phyloP scores from a whole-genome alignment of 768 basidiomycete species.

The Russula sp. region DNA sequence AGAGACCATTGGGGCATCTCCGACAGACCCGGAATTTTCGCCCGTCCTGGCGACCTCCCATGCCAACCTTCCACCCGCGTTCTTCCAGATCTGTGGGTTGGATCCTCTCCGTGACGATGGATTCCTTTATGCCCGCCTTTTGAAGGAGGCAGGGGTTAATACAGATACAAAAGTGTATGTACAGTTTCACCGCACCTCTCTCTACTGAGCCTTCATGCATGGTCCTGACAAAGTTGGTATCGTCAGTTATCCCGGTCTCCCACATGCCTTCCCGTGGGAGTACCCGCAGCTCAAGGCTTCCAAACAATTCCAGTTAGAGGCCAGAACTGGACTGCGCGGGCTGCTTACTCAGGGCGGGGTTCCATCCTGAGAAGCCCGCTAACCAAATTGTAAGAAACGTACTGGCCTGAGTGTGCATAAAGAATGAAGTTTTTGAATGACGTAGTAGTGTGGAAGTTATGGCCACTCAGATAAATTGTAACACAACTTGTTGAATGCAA shows the following conservation, averaged over 20 bases:
- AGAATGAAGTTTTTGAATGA: background rate
- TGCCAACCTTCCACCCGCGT: background rate
- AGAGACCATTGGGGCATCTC: background rate
- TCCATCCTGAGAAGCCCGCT: background rate
- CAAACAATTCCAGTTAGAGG: background rate
- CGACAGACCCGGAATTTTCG: background rate
- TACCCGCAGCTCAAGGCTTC: background rate
- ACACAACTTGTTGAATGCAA: background rate
- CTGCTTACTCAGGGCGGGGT: background rate
- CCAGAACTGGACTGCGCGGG: background rate
- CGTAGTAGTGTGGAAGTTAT: background rate
- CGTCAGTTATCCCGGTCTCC: constrained; percentile 1
- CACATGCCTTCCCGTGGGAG: background rate
- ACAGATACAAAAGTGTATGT: constrained; percentile 3
- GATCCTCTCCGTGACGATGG: constrained; percentile 9
- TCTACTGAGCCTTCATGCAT: background rate
- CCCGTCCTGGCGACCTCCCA: constrained; percentile 6
- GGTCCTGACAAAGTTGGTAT: background rate
- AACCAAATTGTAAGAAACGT: background rate
- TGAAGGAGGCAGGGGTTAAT: background rate
- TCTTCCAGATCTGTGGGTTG: background rate
- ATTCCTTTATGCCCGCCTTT: constrained; percentile 3
- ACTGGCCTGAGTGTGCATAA: background rate
- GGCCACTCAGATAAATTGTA: background rate
- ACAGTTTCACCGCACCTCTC: background rate